A percentile compares a stretch with the other conserved stretches of the same genome.
These are phyloP conservation scores for Excoecaria agallocha DNA, from an alignment of 345 rosid species.

Conservation along the genomic window DNA sequence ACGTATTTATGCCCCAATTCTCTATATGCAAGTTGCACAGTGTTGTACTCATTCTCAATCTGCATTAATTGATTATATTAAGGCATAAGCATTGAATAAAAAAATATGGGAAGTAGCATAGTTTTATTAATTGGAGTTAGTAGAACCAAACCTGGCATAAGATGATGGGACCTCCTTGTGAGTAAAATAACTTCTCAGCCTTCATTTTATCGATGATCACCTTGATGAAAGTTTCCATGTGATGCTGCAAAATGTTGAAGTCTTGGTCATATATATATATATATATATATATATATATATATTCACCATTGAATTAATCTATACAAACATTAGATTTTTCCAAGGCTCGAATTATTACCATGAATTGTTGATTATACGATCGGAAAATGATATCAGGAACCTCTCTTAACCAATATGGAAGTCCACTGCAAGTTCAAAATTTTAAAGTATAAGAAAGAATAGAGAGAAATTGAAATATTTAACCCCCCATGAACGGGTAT, in stretches of 20 bases:
- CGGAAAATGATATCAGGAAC: conserved; percentile 66
- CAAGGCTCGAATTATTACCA: conserved; percentile 41
- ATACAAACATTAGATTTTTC: neutral
- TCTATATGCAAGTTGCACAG: conserved; percentile 61
- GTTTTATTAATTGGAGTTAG: neutral
- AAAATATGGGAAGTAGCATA: neutral
- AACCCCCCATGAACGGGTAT: neutral
- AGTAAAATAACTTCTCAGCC: conserved; percentile 52
- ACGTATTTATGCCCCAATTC: conserved; percentile 58
- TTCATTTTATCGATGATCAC: conserved; percentile 42
- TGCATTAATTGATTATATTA: conserved; percentile 17
- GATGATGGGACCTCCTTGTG: conserved; percentile 81
- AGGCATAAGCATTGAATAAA: neutral
- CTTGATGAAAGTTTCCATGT: conserved; percentile 54
- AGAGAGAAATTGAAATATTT: neutral
- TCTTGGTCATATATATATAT: neutral
- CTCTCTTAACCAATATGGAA: conserved; percentile 90
- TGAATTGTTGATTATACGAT: conserved; percentile 67
- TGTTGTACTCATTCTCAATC: conserved; percentile 91
- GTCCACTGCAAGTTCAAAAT: conserved; percentile 47
- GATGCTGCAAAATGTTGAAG: conserved; percentile 30
- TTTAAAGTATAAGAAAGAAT: neutral
- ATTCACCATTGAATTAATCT: neutral
- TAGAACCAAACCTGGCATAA: conserved; percentile 49
- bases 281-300: too few species aligned